Evolutionary conservation across 768 basidiomycete species (phyloP).

Genomic region (Paxillus ammoniavirescens): DNA sequence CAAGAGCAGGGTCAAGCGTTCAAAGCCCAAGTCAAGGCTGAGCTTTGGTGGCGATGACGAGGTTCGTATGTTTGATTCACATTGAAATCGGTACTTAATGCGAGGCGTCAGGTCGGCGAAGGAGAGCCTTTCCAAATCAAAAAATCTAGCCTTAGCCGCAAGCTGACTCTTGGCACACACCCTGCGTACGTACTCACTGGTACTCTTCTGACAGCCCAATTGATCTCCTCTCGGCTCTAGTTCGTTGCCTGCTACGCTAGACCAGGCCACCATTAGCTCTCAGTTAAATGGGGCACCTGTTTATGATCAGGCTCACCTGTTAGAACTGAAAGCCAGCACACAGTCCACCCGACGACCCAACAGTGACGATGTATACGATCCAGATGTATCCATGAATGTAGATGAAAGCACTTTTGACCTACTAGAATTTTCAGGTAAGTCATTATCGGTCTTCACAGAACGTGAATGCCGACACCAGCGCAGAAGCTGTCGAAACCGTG

Average conservation of each 20-base stretch:
- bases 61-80: slow-evolving; percentile 38
- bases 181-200: slow-evolving; percentile 40
- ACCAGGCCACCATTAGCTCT: slow-evolving; percentile 53
- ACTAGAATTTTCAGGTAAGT: slow-evolving; percentile 32
- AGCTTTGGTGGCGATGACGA: slow-evolving; percentile 78
- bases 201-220: not conserved
- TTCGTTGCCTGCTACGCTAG: slow-evolving; percentile 44
- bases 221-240: slow-evolving; percentile 33
- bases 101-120: slow-evolving; percentile 46
- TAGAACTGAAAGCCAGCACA: slow-evolving; percentile 78
- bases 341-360: slow-evolving; percentile 49
- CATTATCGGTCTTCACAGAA: not conserved
- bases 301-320: slow-evolving; percentile 73
- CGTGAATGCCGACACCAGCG: slow-evolving; percentile 4
- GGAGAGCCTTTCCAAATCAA: slow-evolving; percentile 75
- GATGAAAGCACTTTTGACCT: slow-evolving; percentile 39
- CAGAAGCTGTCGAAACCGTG: slow-evolving; percentile 39
- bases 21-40: slow-evolving; percentile 63
- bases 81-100: slow-evolving; percentile 20
- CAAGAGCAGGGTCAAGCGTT: slow-evolving; percentile 69
- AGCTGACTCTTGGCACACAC: slow-evolving; percentile 55
- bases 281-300: slow-evolving; percentile 49
- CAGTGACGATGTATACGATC: slow-evolving; percentile 43
- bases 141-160: slow-evolving; percentile 74
- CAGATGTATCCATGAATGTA: slow-evolving; percentile 45